Conservation (phyloP, 768 basidiomycete genomes). For the Gymnopilus dilepis region DNA sequence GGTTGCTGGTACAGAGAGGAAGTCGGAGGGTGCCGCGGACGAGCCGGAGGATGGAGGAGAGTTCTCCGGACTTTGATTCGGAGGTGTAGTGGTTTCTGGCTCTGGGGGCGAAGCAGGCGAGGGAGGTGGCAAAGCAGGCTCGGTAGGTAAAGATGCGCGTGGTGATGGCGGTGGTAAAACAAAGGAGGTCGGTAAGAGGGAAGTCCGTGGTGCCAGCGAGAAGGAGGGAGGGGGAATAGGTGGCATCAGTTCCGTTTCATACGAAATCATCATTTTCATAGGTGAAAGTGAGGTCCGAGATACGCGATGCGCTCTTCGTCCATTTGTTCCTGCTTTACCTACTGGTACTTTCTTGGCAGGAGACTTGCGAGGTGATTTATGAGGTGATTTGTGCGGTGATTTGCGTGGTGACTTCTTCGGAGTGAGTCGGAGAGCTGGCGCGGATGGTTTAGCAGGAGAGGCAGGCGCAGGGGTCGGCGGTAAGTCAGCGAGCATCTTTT, state of each 20-base stretch:
- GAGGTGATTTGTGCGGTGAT: conserved; percentile 33
- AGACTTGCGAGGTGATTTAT: conserved; percentile 34
- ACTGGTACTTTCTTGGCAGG: conserved; percentile 40
- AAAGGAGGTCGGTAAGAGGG: conserved; percentile 71
- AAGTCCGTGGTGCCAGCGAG: conserved; percentile 42
- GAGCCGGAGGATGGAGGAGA: conserved; percentile 20
- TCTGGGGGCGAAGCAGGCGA: conserved; percentile 24
- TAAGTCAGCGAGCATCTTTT: conserved; percentile 63
- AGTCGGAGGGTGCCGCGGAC: conserved; percentile 14
- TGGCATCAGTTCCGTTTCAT: conserved; percentile 48
- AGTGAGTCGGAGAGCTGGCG: conserved; percentile 22
- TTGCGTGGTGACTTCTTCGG: conserved; percentile 44
- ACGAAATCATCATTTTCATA: conserved; percentile 40
- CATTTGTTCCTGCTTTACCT: conserved; percentile 46
- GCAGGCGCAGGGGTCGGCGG: conserved; percentile 48
- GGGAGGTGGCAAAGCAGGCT: conserved; percentile 43
- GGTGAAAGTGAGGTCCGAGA: conserved; percentile 51
- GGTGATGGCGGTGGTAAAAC: conserved; percentile 83
- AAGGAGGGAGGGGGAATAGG: conserved; percentile 39
- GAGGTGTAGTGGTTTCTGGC: conserved; percentile 22
- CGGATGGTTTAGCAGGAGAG: conserved; percentile 23
- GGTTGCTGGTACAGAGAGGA: conserved; percentile 32
- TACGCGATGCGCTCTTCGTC: conserved; percentile 50
- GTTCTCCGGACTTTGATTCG: conserved; percentile 12
- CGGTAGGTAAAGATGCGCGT: conserved; percentile 62